Conservation (phyloP, 176 grass and related monocot genomes). For the Avena insularis region DNA sequence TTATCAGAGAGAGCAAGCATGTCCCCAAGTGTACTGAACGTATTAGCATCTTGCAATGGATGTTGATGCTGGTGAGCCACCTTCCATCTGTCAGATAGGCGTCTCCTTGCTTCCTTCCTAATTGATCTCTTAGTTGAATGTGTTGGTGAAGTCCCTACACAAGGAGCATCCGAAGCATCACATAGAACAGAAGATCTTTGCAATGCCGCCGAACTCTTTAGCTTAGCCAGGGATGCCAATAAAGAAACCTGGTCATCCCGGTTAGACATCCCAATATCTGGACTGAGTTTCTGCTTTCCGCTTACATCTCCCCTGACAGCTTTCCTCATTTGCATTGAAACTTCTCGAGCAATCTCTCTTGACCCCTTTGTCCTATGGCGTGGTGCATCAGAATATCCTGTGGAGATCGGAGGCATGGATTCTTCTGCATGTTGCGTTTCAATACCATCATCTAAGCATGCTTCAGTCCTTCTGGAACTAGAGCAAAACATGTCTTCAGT, state of each 20-base stretch:
- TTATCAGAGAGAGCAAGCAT: slow-evolving; percentile 72
- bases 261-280: slow-evolving; percentile 24
- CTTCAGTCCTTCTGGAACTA: slow-evolving; percentile 41
- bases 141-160: slow-evolving; percentile 40
- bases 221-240: slow-evolving; percentile 22
- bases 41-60: slow-evolving; percentile 36
- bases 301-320: slow-evolving; percentile 39
- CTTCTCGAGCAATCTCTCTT: slow-evolving; percentile 61
- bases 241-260: slow-evolving; percentile 27
- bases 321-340: slow-evolving; percentile 58
- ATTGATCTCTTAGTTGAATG: slow-evolving; percentile 56
- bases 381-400: slow-evolving; percentile 1
- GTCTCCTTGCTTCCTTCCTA: slow-evolving; percentile 75
- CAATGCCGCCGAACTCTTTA: slow-evolving; percentile 37
- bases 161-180: slow-evolving; percentile 33
- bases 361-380: slow-evolving; percentile 41
- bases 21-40: slow-evolving; percentile 62
- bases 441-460: slow-evolving; percentile 33
- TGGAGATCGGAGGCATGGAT: slow-evolving; percentile 6
- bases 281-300: slow-evolving; percentile 34
- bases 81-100: slow-evolving; percentile 77
- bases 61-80: slow-evolving; percentile 51
- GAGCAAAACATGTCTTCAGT: slow-evolving; percentile 42
- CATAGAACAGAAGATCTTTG: background rate
- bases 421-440: slow-evolving; percentile 37